Percentiles rank a stretch among this genome's conserved stretches.
Conservation (phyloP, 2,329 filamentous ascomycete species). For the Pseudovirgaria hyperparasitica region DNA sequence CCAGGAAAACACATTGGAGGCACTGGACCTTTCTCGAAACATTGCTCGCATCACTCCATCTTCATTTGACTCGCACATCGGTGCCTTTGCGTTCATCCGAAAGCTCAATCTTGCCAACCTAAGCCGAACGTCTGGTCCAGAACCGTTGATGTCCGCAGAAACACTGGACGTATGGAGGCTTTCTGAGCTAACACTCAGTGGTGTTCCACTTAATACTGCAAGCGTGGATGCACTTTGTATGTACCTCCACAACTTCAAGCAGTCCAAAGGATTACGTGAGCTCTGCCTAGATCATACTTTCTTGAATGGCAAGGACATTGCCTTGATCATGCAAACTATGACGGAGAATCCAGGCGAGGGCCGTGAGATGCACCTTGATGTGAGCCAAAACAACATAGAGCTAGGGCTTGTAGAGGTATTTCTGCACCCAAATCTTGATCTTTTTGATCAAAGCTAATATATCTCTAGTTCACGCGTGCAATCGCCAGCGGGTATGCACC, state of each 20-base stretch:
- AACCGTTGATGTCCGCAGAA: constrained; percentile 52
- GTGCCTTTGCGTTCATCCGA: constrained; percentile 52
- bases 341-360: constrained; percentile 33
- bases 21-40: constrained; percentile 54
- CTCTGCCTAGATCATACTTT: constrained; percentile 56
- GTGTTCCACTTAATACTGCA: constrained; percentile 47
- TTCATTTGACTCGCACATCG: constrained; percentile 53
- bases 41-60: constrained; percentile 51
- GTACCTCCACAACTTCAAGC: constrained; percentile 47
- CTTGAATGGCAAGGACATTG: constrained; percentile 51
- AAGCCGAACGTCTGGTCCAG: constrained; percentile 47
- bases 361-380: constrained; percentile 51
- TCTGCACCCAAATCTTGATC: too few species aligned
- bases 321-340: constrained; percentile 53
- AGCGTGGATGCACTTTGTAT: constrained; percentile 52
- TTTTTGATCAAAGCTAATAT: too few species aligned
- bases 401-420: constrained; percentile 39
- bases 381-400: constrained; percentile 50
- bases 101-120: constrained; percentile 55
- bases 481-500: constrained; percentile 43
- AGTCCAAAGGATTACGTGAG: constrained; percentile 46
- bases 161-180: constrained; percentile 55
- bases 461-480: constrained; percentile 38
- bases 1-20: constrained; percentile 55
- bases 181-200: constrained; percentile 52